A percentile compares a stretch with the other conserved stretches of the same genome.
These are phyloP conservation scores for Fusarium globosum DNA, from an alignment of 2,329 filamentous ascomycete species.

Conservation along the genomic window DNA sequence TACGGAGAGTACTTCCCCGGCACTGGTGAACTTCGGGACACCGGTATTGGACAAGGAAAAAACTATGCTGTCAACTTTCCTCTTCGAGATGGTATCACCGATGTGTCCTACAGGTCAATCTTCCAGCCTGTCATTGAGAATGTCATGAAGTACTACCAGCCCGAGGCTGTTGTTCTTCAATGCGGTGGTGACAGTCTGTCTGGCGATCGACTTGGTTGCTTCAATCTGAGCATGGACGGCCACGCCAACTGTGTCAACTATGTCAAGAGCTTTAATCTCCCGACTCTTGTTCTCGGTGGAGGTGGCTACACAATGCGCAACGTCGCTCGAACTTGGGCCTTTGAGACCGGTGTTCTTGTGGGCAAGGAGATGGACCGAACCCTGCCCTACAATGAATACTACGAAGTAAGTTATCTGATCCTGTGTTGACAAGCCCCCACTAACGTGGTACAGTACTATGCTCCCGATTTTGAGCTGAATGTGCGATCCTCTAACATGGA, in stretches of 20 bases:
- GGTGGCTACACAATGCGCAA: constrained; percentile 98
- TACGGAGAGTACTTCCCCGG: constrained; percentile 97
- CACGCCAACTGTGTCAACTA: constrained; percentile 95
- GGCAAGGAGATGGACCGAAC: constrained; percentile 82
- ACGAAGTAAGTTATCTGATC: constrained; percentile 67
- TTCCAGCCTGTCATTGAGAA: constrained; percentile 90
- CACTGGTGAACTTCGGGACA: constrained; percentile 87
- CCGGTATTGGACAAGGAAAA: constrained; percentile 87
- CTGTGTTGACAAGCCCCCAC: neutral
- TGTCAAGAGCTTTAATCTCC: constrained; percentile 85
- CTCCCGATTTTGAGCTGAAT: constrained; percentile 89
- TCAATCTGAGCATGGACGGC: constrained; percentile 96
- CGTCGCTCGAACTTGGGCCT: constrained; percentile 96
- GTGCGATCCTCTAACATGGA: constrained; percentile 90
- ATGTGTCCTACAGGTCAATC: constrained; percentile 87
- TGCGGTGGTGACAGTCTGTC: constrained; percentile 96
- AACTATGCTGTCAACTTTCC: constrained; percentile 93
- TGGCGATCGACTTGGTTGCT: constrained; percentile 92
- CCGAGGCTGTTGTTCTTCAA: constrained; percentile 92
- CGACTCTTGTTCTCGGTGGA: constrained; percentile 91
- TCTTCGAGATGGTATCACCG: constrained; percentile 90
- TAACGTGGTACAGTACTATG: constrained; percentile 77
- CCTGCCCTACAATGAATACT: constrained; percentile 98
- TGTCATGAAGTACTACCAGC: constrained; percentile 88
- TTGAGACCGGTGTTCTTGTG: constrained; percentile 91